Evolutionary conservation across 768 basidiomycete species (phyloP).

Genomic region (Leccinum aurantiacum): DNA sequence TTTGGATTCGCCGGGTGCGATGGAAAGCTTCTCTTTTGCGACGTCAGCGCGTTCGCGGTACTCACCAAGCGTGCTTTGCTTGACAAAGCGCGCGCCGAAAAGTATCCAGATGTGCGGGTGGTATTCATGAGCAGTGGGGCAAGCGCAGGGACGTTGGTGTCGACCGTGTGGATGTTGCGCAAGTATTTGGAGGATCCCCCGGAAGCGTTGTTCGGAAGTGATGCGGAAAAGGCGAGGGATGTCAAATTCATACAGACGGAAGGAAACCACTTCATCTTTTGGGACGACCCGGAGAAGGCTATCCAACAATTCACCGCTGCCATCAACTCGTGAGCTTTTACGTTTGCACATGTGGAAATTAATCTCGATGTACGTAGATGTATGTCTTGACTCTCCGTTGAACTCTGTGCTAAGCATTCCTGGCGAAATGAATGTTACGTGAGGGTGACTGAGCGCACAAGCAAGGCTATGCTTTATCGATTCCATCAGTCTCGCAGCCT

Average conservation of each 20-base stretch:
- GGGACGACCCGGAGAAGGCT: conserved; percentile 25
- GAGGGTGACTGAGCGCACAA: too few species aligned
- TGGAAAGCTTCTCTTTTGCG: conserved; percentile 14
- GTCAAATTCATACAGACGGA: conserved; percentile 16
- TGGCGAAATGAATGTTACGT: neutral
- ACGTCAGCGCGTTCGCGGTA: conserved; percentile 1
- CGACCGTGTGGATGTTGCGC: conserved; percentile 13
- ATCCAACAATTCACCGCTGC: conserved; percentile 15
- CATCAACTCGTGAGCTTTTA: conserved; percentile 9
- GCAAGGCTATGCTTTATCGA: too few species aligned
- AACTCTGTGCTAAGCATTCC: neutral
- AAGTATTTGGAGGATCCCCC: conserved; percentile 10
- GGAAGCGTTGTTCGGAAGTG: conserved; percentile 7
- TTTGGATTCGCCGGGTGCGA: conserved; percentile 12
- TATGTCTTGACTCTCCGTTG: neutral
- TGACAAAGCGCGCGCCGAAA: conserved; percentile 11
- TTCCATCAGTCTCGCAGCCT: neutral
- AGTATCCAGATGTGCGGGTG: conserved; percentile 16
- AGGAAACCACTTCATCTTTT: conserved; percentile 28
- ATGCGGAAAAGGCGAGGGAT: conserved; percentile 24
- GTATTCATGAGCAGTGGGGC: conserved; percentile 21
- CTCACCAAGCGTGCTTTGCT: conserved; percentile 20
- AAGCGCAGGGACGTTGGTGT: conserved; percentile 10
- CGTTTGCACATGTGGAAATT: neutral
- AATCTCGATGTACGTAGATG: neutral